Evolutionary conservation across 2,329 filamentous ascomycete species (phyloP).

Genomic region (Aureobasidium sp.): DNA sequence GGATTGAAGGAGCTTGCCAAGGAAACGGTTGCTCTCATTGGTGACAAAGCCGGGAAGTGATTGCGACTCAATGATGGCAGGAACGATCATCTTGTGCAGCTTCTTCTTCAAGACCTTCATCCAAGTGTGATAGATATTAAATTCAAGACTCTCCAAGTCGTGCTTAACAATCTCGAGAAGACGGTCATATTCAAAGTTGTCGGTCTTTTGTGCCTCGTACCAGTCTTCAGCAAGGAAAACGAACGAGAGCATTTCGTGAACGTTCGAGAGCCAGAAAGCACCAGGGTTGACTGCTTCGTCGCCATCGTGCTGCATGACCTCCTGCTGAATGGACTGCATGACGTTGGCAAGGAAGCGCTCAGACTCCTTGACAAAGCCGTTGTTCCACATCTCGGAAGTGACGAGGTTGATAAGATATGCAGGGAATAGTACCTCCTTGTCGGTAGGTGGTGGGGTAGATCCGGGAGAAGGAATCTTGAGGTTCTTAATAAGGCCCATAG

Average conservation of each 20-base stretch:
- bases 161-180: constrained; percentile 98
- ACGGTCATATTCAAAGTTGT: constrained; percentile 98
- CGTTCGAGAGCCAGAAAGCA: constrained; percentile 97
- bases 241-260: constrained; percentile 99
- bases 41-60: constrained; percentile 97
- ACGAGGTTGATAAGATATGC: constrained; percentile 98
- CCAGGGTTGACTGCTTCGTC: constrained; percentile 96
- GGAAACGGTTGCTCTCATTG: constrained; percentile 95
- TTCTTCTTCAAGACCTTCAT: constrained; percentile 99
- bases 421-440: constrained; percentile 98
- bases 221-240: constrained; percentile 98
- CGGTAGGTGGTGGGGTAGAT: constrained; percentile 79
- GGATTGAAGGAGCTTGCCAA: constrained; percentile 88
- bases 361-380: constrained; percentile 98
- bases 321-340: constrained; percentile 99
- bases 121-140: constrained; percentile 99
- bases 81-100: constrained; percentile 98
- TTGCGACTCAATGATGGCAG: constrained; percentile 97
- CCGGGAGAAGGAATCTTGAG: constrained; percentile 90
- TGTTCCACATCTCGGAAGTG: constrained; percentile 99
- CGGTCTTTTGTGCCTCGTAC: constrained; percentile 98
- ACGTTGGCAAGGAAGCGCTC: constrained; percentile 98
- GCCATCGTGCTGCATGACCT: constrained; percentile 97
- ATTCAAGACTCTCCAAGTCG: constrained; percentile 93
- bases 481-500: constrained; percentile 90